Percentiles rank a stretch among this genome's conserved stretches.
These are phyloP conservation scores for Trichoderma simmonsii DNA, from an alignment of 2,329 filamentous ascomycete genomes.

Conservation along the genomic window DNA sequence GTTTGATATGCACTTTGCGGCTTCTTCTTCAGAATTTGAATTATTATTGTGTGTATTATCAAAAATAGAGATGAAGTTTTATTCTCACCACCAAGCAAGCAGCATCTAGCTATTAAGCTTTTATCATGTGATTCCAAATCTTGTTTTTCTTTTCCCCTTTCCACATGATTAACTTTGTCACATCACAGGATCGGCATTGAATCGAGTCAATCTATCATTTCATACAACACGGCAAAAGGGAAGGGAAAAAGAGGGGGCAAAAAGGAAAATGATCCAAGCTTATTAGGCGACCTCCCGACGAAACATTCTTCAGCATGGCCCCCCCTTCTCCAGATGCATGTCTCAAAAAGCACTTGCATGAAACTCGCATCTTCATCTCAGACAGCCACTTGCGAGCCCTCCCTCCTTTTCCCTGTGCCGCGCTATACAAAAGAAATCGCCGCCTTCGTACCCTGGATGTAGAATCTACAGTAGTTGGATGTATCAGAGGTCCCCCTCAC, in stretches of 20 bases:
- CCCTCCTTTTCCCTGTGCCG: background rate
- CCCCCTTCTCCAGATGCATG: background rate
- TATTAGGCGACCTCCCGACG: background rate
- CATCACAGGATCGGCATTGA: background rate
- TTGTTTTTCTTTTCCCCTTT: background rate
- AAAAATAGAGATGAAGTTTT: background rate
- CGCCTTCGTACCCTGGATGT: background rate
- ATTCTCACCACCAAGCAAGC: background rate
- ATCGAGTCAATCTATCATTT: background rate
- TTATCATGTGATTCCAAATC: background rate
- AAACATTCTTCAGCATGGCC: background rate
- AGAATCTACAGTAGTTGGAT: background rate
- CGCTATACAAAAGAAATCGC: background rate
- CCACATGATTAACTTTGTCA: background rate
- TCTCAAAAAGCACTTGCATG: background rate
- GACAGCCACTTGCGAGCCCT: conserved; percentile 1
- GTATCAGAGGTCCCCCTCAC: background rate
- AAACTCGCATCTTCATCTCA: background rate
- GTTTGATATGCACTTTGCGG: background rate
- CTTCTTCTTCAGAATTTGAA: conserved; percentile 1
- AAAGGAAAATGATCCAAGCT: background rate
- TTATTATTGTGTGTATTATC: background rate
- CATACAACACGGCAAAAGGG: background rate
- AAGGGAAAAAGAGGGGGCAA: background rate
- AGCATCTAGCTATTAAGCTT: background rate